Conservation (phyloP, 176 grass and related monocot species). For the Secale cereale region DNA sequence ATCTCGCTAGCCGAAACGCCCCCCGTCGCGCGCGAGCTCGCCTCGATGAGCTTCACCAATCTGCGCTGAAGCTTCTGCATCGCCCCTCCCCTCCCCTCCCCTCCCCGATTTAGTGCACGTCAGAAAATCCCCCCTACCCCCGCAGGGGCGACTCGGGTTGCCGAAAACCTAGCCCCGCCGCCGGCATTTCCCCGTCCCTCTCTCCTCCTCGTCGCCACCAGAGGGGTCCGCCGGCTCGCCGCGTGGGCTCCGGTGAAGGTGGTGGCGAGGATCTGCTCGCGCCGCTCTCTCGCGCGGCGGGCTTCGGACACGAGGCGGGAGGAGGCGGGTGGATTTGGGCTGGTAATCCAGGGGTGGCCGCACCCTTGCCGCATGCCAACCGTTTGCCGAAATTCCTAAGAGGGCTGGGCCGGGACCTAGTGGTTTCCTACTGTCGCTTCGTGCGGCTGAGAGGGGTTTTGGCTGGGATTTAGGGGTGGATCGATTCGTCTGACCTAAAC, state of each 20-base stretch:
- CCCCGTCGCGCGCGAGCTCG: neutral
- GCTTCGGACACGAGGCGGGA: neutral
- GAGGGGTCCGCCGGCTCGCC: no score
- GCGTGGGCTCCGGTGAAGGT: no score
- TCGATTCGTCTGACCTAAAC: neutral
- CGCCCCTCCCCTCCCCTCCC: no score
- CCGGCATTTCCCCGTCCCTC: no score
- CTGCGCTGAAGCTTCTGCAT: neutral
- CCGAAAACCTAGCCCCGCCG: no score
- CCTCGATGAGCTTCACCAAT: neutral
- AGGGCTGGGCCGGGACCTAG: neutral
- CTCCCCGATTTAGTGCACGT: no score
- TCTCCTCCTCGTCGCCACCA: no score
- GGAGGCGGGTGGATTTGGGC: neutral
- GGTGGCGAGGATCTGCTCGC: no score
- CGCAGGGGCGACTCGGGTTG: no score
- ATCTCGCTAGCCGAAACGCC: neutral
- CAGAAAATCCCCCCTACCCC: no score
- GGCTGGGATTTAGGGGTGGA: neutral
- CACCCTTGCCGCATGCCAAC: neutral
- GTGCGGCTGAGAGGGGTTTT: neutral
- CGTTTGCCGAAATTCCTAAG: conserved; percentile 37
- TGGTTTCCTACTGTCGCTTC: neutral
- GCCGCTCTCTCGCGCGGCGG: no score
- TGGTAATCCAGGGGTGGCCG: neutral